Base-by-base conservation (phyloP, 2,329 filamentous ascomycete genomes). In the Epichloe gansuensis region DNA sequence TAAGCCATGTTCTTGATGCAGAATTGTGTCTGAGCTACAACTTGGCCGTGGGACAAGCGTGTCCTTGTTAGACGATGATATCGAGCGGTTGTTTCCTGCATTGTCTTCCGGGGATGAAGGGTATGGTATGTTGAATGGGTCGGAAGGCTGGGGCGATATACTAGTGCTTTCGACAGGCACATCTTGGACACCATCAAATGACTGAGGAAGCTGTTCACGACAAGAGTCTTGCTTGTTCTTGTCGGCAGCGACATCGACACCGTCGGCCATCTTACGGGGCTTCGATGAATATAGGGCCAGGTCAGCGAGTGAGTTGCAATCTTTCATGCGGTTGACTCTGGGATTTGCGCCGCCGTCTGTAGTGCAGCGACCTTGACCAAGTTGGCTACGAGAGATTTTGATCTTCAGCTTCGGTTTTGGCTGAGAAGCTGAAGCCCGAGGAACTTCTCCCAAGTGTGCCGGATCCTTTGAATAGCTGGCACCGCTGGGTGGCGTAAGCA, bases 101-200 rank as follows among this genome's bases (percentile, higher is more conserved):
- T 43, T 54, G 46, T 51, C 47, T 5, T 51, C 52, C 11, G 55
- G 52, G 2, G 62, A 60, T 3, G 59, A 58, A 6, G 65, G 65
- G 51, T 65, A 66, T 12, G 60, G 52, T 50, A 69, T 64, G 43
- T 66, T 65, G 50, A 68, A 68, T 41, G 66, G 66, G 27, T 68
- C 64, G 12, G 66, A 66, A 23, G 57, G 47, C 39, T 57, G 58
- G 6, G 56, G 54, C 2, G 59, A 61, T 38, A 49, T 52, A 15
- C 57, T 51, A n/a, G 35, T 41, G 12, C 39, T 41, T 51, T 53
- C 41, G 52, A 31, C 15, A 34, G 51, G 36, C 51, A 48, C 3
- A 46, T 34, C 51, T 51, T 51, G 15, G 55, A 54, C 17, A 36
- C n/a, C 35, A 53, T 58, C 49, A 53, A 53, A 46, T 2, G 39